Percentiles rank a stretch among this genome's conserved stretches.
phyloP scores from a whole-genome alignment of 805 yeast species.

The Candida loeiensis region DNA sequence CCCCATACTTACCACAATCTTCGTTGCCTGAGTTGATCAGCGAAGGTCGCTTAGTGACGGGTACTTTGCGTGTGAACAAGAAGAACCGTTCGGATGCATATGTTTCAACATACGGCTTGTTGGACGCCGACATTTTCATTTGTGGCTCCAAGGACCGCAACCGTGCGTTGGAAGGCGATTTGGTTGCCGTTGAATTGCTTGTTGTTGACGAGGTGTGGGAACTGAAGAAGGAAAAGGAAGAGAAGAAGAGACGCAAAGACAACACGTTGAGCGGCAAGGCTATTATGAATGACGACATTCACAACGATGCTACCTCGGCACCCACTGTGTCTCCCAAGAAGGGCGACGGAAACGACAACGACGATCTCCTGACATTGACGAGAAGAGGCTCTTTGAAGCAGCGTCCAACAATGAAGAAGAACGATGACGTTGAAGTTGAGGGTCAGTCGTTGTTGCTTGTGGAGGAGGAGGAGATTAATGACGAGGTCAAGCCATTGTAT shows the following conservation, averaged over 20 bases:
- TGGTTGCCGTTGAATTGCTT: conserved; percentile 91
- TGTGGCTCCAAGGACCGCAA: conserved; percentile 98
- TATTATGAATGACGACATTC: conserved; percentile 62
- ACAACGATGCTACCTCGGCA: conserved; percentile 73
- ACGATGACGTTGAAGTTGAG: conserved; percentile 97
- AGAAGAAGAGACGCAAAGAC: conserved; percentile 87
- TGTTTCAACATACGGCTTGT: conserved; percentile 92
- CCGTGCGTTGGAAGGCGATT: conserved; percentile 94
- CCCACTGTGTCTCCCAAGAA: conserved; percentile 22
- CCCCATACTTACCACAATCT: conserved; percentile 93
- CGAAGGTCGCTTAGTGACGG: conserved; percentile 90
- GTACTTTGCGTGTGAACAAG: conserved; percentile 88
- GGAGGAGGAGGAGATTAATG: conserved; percentile 94
- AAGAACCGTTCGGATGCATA: conserved; percentile 97
- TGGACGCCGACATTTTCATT: conserved; percentile 95
- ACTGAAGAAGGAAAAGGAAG: conserved; percentile 93
- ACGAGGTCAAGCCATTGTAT: conserved; percentile 86
- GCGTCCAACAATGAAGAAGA: conserved; percentile 95
- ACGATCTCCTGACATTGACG: conserved; percentile 32
- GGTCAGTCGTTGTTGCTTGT: conserved; percentile 89
- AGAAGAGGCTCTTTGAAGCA: conserved; percentile 91
- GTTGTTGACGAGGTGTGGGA: conserved; percentile 98
- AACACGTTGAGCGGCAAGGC: conserved; percentile 38
- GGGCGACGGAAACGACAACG: conserved; percentile 20
- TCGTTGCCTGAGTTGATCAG: conserved; percentile 83